These are phyloP conservation scores for Cornus suecica DNA, from an alignment of 148 eudicot genomes.

Conservation along the genomic window DNA sequence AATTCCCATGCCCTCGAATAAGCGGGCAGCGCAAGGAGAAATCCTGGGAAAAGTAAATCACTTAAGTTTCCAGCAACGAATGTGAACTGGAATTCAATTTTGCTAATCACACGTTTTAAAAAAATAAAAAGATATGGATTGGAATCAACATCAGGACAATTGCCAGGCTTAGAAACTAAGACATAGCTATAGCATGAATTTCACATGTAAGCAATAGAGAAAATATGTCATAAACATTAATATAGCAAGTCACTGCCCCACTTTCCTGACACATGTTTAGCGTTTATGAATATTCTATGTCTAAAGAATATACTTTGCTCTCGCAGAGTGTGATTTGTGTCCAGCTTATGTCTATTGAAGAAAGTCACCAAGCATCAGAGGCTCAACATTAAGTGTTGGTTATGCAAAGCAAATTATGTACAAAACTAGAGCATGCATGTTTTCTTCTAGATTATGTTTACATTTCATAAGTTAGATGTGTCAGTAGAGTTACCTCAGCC, in stretches of 20 bases:
- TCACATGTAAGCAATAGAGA: not conserved
- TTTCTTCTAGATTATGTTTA: too few species aligned
- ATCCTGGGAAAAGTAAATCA: slow-evolving; percentile 47
- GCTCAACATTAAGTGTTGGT: too few species aligned
- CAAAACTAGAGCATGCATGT: too few species aligned
- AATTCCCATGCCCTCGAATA: slow-evolving; percentile 93
- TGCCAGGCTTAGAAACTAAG: not conserved
- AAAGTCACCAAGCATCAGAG: slow-evolving; percentile 1
- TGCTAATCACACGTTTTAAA: not conserved
- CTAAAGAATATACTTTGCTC: not conserved
- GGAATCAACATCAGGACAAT: slow-evolving; percentile 3
- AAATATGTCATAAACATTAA: not conserved
- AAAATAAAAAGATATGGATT: not conserved
- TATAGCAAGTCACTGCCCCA: not conserved
- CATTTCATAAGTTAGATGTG: too few species aligned
- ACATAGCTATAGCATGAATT: not conserved
- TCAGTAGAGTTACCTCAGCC: too few species aligned
- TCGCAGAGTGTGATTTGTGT: too few species aligned
- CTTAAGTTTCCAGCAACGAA: not conserved
- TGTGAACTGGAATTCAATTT: not conserved
- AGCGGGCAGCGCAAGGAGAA: slow-evolving; percentile 91
- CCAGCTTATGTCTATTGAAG: too few species aligned
- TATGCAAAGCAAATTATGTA: too few species aligned
- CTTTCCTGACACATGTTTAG: not conserved
- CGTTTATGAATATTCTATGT: not conserved